Evolutionary conservation across 1,139 yeast genomes (phyloP), one percentile per base, ranked within the genome.

Genomic region (Casaregolazyma suthepensis): DNA sequence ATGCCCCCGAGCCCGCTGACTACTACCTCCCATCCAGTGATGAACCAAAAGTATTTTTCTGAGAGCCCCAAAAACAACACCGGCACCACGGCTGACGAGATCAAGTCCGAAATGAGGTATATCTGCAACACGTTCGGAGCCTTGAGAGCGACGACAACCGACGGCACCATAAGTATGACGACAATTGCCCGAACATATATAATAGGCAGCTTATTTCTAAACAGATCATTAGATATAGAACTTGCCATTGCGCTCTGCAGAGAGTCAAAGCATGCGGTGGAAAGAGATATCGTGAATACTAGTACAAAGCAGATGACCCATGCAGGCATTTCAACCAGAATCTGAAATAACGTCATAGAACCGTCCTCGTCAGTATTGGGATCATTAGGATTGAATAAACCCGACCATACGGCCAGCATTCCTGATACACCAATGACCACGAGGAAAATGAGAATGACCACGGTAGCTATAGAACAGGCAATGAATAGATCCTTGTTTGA

Each of bases 231-330:
- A 43, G 96, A 89, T 52, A 91, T 80, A 1, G 95, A 82, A 13
- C 97, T 87, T 0, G 89, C 89, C 77, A 88, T 77, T 12, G 96
- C 96, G 51, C 95, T 85, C 68, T 89, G 96, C 63, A 89, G 74
- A 1, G 96, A 85, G 68, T 90, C 98, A 69, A 89, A 82, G 0
- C 96, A 86, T 66, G 96, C 90, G 0, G 96, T 88, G 22, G 96
- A 87, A 56, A 91, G 73, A 38, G 82, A 74, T 45, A 86, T 79
- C 45, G 82, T 75, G 65, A 90, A 88, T 19, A 90, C 87, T 54
- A 91, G 72, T 9, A 88, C 85, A 66, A 90, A 83, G 0, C 93
- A 96, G 61, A 85, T 78, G 31, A 89, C 81, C 96, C 97, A 90
- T 37, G 80, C 76, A n/a, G 96, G 94, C 83, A 90, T 80, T 56